These are phyloP conservation scores for Mycena chlorophos DNA, from an alignment of 768 basidiomycete species.

Conservation along the genomic window DNA sequence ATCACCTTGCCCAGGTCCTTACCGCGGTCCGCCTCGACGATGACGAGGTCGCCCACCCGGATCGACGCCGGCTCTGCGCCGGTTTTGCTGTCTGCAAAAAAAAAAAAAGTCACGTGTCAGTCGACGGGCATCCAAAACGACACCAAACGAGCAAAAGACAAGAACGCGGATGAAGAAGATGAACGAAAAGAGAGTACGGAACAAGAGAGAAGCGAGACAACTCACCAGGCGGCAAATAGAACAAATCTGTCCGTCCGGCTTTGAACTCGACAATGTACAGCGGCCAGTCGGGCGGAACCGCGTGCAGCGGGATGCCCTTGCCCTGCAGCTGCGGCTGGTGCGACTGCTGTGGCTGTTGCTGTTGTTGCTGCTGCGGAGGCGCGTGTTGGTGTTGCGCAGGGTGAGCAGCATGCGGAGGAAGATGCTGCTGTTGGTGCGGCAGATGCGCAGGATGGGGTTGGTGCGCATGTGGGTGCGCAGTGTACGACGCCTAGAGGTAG, in stretches of 20 bases:
- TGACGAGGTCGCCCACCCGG: slow-evolving; percentile 86
- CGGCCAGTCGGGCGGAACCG: slow-evolving; percentile 83
- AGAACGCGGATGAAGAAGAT: no score
- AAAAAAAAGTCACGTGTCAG: no score
- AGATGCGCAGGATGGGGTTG: neutral
- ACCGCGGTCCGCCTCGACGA: slow-evolving; percentile 95
- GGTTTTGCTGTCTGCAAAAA: neutral
- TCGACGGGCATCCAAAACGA: no score
- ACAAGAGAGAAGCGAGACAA: neutral
- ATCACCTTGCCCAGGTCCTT: slow-evolving; percentile 90
- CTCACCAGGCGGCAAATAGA: slow-evolving; percentile 62
- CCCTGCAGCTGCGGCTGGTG: slow-evolving; percentile 59
- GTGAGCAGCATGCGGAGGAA: neutral
- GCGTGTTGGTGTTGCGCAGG: slow-evolving; percentile 10
- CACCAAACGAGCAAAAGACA: no score
- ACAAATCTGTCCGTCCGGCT: slow-evolving; percentile 92
- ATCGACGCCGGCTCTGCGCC: slow-evolving; percentile 36
- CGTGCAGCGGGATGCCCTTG: slow-evolving; percentile 82
- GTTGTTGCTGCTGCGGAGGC: slow-evolving; percentile 11
- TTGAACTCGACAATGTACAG: slow-evolving; percentile 98
- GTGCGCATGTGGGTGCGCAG: neutral
- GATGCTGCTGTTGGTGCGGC: neutral
- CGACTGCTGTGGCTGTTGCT: slow-evolving; percentile 9
- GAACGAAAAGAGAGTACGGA: neutral
- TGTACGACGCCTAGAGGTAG: neutral